Conservation (phyloP, 2,329 filamentous ascomycete species). For the Coniochaeta sp. region DNA sequence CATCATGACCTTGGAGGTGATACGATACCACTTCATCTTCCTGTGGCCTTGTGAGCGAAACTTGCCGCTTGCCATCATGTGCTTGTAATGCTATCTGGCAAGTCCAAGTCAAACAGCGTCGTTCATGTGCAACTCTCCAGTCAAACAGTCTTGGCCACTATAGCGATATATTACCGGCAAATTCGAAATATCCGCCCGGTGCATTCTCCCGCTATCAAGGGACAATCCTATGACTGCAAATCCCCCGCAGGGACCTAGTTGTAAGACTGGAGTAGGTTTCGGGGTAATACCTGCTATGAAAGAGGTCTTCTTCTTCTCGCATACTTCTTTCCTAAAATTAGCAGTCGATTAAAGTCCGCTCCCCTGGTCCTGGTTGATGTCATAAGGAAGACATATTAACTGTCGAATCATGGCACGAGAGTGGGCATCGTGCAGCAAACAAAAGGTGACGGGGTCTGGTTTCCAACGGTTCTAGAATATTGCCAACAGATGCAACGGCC, state of each 20-base stretch:
- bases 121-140: neutral
- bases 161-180: slow-evolving; percentile 1
- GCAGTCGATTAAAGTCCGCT: neutral
- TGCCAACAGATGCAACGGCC: neutral
- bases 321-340: neutral
- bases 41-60: neutral
- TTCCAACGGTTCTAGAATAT: slow-evolving; percentile 2
- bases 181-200: neutral
- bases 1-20: neutral
- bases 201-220: neutral
- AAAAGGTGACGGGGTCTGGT: neutral
- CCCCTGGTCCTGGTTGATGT: neutral
- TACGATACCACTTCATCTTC: neutral
- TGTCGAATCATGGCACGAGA: neutral
- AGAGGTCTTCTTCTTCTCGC: neutral
- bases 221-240: neutral
- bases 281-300: neutral
- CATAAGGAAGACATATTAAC: neutral
- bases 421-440: neutral
- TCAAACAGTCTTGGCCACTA: slow-evolving; percentile 1
- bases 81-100: neutral
- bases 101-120: neutral
- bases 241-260: neutral
- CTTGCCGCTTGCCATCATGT: neutral
- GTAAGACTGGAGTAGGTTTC: neutral